These are phyloP conservation scores for Lizanozyma gosingica DNA, from an alignment of 1,139 yeast genomes.

Conservation along the genomic window DNA sequence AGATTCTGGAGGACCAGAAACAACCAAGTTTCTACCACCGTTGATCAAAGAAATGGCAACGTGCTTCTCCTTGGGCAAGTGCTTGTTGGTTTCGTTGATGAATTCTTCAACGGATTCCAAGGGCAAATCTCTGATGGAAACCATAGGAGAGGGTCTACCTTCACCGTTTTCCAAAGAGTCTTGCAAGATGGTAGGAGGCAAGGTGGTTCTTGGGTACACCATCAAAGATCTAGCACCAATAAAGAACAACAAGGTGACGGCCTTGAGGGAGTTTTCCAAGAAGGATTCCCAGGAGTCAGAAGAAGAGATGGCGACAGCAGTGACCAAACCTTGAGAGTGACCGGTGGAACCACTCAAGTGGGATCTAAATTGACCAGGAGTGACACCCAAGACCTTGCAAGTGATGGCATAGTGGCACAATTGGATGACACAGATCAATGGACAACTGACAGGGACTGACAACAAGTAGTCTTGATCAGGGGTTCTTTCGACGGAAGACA, in stretches of 20 bases:
- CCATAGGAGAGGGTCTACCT: slow-evolving; percentile 97
- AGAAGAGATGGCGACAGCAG: slow-evolving; percentile 86
- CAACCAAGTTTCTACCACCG: slow-evolving; percentile 93
- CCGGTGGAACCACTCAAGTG: slow-evolving; percentile 84
- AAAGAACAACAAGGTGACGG: slow-evolving; percentile 79
- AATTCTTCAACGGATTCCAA: slow-evolving; percentile 68
- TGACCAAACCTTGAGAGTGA: slow-evolving; percentile 95
- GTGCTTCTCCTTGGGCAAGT: slow-evolving; percentile 86
- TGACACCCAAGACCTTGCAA: slow-evolving; percentile 72
- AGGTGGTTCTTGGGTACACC: slow-evolving; percentile 85
- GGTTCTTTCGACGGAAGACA: slow-evolving; percentile 71
- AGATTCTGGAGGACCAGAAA: slow-evolving; percentile 98
- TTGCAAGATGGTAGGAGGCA: slow-evolving; percentile 89
- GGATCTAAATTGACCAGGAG: slow-evolving; percentile 81
- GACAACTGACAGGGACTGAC: slow-evolving; percentile 91
- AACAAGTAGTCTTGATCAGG: slow-evolving; percentile 87
- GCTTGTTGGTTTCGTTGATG: slow-evolving; percentile 83
- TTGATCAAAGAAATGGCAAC: slow-evolving; percentile 84
- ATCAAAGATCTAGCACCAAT: slow-evolving; percentile 89
- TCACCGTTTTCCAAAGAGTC: slow-evolving; percentile 92
- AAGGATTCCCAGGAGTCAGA: slow-evolving; percentile 83
- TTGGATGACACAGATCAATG: slow-evolving; percentile 91
- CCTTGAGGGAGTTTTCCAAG: slow-evolving; percentile 61
- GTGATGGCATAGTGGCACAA: slow-evolving; percentile 88
- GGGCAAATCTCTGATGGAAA: slow-evolving; percentile 83